Evolutionary conservation across 805 yeast species (phyloP).

Genomic region (Candida railenensis): DNA sequence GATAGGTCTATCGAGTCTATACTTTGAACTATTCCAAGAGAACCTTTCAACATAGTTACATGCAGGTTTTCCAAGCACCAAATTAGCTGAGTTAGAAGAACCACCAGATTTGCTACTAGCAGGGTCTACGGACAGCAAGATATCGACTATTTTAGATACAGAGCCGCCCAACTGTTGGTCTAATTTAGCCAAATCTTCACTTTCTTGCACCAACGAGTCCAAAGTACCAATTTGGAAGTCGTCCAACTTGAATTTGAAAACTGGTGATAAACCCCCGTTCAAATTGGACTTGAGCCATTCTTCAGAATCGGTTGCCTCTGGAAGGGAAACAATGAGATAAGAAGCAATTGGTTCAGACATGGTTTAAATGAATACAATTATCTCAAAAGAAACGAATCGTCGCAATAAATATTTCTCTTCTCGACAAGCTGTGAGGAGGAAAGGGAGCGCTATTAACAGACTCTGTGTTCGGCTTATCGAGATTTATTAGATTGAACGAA

Average conservation of each 20-base stretch:
- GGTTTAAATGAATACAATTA: neutral
- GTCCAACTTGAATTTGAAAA: constrained; percentile 65
- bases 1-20: constrained; percentile 79
- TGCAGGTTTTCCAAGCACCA: constrained; percentile 47
- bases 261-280: constrained; percentile 57
- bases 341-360: constrained; percentile 34
- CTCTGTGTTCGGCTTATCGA: neutral
- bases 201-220: constrained; percentile 85
- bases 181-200: constrained; percentile 81
- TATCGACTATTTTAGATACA: constrained; percentile 74
- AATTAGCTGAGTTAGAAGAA: constrained; percentile 11
- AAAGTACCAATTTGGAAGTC: constrained; percentile 91
- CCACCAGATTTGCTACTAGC: constrained; percentile 12
- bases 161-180: constrained; percentile 76
- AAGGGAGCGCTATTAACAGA: neutral
- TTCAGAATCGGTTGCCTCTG: constrained; percentile 47
- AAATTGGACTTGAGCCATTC: constrained; percentile 58
- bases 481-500: constrained; percentile 1
- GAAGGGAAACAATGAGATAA: constrained; percentile 58
- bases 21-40: constrained; percentile 86
- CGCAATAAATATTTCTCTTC: constrained; percentile 31
- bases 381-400: constrained; percentile 58
- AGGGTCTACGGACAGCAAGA: constrained; percentile 44
- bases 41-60: constrained; percentile 70
- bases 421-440: neutral